Conservation (phyloP, 208 protist genomes). For the Wallacemonas rigidus region DNA sequence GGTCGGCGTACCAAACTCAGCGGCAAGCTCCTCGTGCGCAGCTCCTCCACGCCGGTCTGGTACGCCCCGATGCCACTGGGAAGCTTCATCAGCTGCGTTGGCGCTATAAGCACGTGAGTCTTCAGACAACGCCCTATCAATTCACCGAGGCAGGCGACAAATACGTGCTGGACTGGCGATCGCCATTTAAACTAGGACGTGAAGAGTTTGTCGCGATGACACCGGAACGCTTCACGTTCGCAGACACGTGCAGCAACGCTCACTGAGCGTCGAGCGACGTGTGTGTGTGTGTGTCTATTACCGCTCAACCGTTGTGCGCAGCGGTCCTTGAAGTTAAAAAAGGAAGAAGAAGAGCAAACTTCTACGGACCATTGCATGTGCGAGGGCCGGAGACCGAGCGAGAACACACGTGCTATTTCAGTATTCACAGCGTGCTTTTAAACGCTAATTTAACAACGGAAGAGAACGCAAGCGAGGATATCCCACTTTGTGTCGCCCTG, state of each 20-base stretch:
- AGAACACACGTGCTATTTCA: too few relatives aligned
- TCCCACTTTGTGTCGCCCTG: too few relatives aligned
- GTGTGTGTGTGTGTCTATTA: too few relatives aligned
- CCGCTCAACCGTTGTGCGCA: too few relatives aligned
- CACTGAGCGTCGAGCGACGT: neutral
- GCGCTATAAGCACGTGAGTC: slow-evolving; percentile 52
- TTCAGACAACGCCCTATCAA: slow-evolving; percentile 60
- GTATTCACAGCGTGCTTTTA: too few relatives aligned
- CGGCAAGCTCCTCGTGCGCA: neutral
- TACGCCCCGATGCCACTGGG: slow-evolving; percentile 28
- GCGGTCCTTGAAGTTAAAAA: neutral
- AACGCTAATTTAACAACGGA: too few relatives aligned
- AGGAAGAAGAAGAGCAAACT: neutral
- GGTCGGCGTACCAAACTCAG: too few relatives aligned
- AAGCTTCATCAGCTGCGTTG: slow-evolving; percentile 37
- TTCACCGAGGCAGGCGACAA: slow-evolving; percentile 55
- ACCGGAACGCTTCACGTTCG: slow-evolving; percentile 12
- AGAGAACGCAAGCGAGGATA: too few relatives aligned
- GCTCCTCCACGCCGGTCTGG: slow-evolving; percentile 39
- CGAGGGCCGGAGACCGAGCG: too few relatives aligned
- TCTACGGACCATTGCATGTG: neutral
- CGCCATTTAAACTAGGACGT: slow-evolving; percentile 37
- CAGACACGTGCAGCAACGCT: neutral
- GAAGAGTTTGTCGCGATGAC: slow-evolving; percentile 33
- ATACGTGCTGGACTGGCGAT: slow-evolving; percentile 53